Evolutionary conservation across 495 filamentous ascomycete genomes (phyloP), one percentile per base, ranked within the genome.

Genomic region (Hyaloscypha finlandica): DNA sequence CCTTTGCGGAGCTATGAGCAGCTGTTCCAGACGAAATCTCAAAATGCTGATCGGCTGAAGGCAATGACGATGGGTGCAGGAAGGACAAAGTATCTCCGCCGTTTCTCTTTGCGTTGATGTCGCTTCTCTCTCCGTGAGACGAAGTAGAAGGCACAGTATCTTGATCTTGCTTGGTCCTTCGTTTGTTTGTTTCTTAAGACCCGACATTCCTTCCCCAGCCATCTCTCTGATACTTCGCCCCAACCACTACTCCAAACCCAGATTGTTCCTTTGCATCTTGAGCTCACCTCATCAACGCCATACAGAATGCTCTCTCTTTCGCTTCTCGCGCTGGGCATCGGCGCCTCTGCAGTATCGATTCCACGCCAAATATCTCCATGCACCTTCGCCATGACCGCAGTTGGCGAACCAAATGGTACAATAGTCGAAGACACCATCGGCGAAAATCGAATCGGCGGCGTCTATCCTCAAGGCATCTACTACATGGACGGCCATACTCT

Each of bases 371-470:
- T 20, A 20, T 31, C 64, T 25, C 66, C 61, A 66, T 74, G 72
- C 51, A 60, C 65, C 42, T 74, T 74, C 63, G 53, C 54, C n/a
- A 62, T 70, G 32, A 64, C 51, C 14, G 66, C 69, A 30, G 64
- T 64, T 30, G 69, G 71, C 35, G 37, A 57, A 8, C 31, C 62
- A n/a, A 67, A 73, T n/a, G 66, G 66, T 19, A 52, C 32, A 8
- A 33, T 69, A 14, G 20, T 37, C 12, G 51, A 71, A 57, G 45
- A 64, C 37, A 65, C 64, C 0, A 67, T 71, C 25, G 71, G 71
- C 19, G 57, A 68, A 53, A 59, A 51, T 52, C 56, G 63, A 53
- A 69, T 71, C 25, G 66, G 71, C 19, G 69, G 69, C 5, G 55
- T 4, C n/a, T 66, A 69, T 57, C 62, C 65, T 48, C 66, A 69